Percentiles rank a stretch among this genome's conserved stretches.
These are phyloP conservation scores for Phialophora macrospora DNA, from an alignment of 2,329 filamentous ascomycete genomes.

Conservation along the genomic window DNA sequence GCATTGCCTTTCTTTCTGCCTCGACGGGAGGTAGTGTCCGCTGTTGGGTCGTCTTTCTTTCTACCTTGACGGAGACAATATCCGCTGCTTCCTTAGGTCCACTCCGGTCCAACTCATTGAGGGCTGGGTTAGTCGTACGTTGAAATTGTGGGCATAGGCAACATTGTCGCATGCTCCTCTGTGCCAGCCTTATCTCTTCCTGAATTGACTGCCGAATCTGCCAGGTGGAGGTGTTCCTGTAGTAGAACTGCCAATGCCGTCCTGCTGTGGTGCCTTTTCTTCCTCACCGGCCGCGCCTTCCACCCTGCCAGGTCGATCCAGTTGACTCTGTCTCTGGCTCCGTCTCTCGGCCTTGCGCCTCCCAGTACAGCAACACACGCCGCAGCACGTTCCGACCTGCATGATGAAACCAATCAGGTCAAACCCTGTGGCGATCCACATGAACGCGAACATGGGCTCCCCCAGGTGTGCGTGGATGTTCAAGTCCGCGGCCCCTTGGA, in stretches of 20 bases:
- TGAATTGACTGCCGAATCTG: neutral
- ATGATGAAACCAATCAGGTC: conserved; percentile 72
- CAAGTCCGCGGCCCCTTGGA: conserved; percentile 68
- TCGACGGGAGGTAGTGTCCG: no score
- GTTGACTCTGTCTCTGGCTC: neutral
- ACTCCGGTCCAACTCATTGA: no score
- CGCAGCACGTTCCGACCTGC: conserved; percentile 78
- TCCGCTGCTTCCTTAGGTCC: no score
- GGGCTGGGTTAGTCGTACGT: no score
- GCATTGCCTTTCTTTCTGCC: no score
- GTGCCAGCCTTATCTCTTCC: neutral
- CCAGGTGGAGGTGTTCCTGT: neutral
- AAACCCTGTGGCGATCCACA: conserved; percentile 79
- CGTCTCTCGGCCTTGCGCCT: conserved; percentile 37
- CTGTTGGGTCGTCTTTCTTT: no score
- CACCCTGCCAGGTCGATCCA: neutral
- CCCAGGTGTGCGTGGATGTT: conserved; percentile 77
- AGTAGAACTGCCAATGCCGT: neutral
- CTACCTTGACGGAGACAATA: no score
- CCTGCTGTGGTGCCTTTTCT: conserved; percentile 57
- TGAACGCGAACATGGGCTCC: conserved; percentile 77
- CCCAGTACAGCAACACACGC: conserved; percentile 53
- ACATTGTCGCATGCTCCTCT: no score
- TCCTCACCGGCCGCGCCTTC: conserved; percentile 48
- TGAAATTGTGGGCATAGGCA: no score